phyloP scores from a whole-genome alignment of 2,329 filamentous ascomycete genomes.

The Pseudogymnoascus sp. region DNA sequence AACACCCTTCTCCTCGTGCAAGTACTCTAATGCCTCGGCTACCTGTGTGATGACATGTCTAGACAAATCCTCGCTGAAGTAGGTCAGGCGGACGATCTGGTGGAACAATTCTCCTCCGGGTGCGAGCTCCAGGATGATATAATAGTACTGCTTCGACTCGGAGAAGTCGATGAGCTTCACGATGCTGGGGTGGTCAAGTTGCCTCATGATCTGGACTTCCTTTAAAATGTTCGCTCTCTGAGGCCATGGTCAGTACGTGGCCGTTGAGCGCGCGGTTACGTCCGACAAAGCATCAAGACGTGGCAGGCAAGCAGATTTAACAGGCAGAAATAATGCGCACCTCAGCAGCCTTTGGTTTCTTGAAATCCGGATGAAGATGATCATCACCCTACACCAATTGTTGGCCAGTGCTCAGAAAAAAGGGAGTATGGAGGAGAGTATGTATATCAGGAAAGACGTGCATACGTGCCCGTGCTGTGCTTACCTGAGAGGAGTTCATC shows the following conservation, averaged over 20 bases:
- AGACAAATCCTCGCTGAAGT: slow-evolving; percentile 93
- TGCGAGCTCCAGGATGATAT: slow-evolving; percentile 90
- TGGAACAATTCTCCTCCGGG: slow-evolving; percentile 96
- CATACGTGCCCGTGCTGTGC: slow-evolving; percentile 45
- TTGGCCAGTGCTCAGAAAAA: slow-evolving; percentile 41
- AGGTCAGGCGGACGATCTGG: slow-evolving; percentile 94
- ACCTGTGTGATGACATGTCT: slow-evolving; percentile 93
- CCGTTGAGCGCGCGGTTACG: slow-evolving; percentile 16
- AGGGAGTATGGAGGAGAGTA: slow-evolving; percentile 22
- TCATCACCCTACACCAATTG: slow-evolving; percentile 66
- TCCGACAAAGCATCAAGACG: slow-evolving; percentile 23
- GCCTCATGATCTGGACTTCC: slow-evolving; percentile 97
- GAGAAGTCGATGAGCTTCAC: slow-evolving; percentile 89
- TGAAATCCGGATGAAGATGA: slow-evolving; percentile 93
- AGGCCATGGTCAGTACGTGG: slow-evolving; percentile 11
- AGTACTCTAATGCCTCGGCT: slow-evolving; percentile 84
- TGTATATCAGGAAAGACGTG: slow-evolving; percentile 24
- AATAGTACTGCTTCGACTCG: slow-evolving; percentile 92
- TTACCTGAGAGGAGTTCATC: slow-evolving; percentile 98
- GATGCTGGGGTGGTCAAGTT: slow-evolving; percentile 92
- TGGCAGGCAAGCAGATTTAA: slow-evolving; percentile 21
- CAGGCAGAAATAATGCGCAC: slow-evolving; percentile 53
- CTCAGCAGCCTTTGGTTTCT: slow-evolving; percentile 94
- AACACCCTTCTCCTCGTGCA: slow-evolving; percentile 90
- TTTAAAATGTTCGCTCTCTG: slow-evolving; percentile 96